phyloP scores from a whole-genome alignment of 192 early-diverging fungal species.

The Umbelopsis sp. region DNA sequence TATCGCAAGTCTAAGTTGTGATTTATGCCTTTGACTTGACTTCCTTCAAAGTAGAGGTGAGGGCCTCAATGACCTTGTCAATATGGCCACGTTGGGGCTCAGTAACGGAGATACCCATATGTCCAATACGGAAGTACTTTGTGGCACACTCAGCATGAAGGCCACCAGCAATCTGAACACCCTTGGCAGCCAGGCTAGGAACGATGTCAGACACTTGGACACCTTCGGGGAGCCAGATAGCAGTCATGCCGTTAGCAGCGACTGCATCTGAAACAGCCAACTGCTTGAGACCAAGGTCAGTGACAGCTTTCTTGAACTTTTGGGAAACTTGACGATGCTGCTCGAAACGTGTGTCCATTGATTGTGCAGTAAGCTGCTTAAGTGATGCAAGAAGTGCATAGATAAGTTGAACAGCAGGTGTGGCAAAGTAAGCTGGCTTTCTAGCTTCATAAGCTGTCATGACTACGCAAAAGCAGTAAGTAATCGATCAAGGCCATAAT shows the following conservation, averaged over 20 bases:
- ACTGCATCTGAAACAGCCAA: slow-evolving; percentile 61
- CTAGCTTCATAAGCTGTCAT: slow-evolving; percentile 96
- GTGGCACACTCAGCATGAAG: slow-evolving; percentile 78
- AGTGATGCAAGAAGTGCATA: slow-evolving; percentile 86
- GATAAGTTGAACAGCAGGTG: slow-evolving; percentile 92
- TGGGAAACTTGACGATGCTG: slow-evolving; percentile 76
- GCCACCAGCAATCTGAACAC: slow-evolving; percentile 92
- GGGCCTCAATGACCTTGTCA: slow-evolving; percentile 65
- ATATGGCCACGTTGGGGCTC: slow-evolving; percentile 68
- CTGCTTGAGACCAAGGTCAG: slow-evolving; percentile 74
- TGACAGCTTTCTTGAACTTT: slow-evolving; percentile 73
- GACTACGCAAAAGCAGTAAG: slow-evolving; percentile 44
- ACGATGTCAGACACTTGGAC: slow-evolving; percentile 78
- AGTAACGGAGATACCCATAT: slow-evolving; percentile 83
- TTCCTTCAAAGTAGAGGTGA: slow-evolving; percentile 59
- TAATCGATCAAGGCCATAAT: not conserved
- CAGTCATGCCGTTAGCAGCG: slow-evolving; percentile 81
- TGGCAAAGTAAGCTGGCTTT: slow-evolving; percentile 94
- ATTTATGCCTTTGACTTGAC: slow-evolving; percentile 53
- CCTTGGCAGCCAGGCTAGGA: slow-evolving; percentile 73
- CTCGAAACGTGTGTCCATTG: slow-evolving; percentile 79
- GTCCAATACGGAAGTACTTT: slow-evolving; percentile 89
- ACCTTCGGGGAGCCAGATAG: slow-evolving; percentile 85
- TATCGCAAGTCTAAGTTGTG: not conserved
- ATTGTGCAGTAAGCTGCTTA: slow-evolving; percentile 68